phyloP scores from a whole-genome alignment of 371 early-diverging fungal genomes.

The Batkoa obscura region DNA sequence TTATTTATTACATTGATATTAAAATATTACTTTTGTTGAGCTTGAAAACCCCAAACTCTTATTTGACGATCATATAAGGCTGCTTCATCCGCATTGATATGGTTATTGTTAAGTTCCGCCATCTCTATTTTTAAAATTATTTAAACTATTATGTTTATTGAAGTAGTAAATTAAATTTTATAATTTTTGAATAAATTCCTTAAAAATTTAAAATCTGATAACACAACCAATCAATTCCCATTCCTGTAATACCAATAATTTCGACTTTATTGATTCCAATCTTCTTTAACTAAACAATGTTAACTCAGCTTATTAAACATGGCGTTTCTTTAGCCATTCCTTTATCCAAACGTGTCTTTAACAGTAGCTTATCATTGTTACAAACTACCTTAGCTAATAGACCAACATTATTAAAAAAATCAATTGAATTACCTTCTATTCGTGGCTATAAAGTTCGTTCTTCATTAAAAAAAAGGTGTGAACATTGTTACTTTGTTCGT shows the following conservation, averaged over 20 bases:
- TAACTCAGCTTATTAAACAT: no score
- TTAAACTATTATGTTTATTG: no score
- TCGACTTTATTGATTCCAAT: no score
- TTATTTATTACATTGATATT: neutral
- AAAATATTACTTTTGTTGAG: constrained; percentile 50
- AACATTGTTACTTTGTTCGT: constrained; percentile 55
- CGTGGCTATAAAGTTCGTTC: constrained; percentile 71
- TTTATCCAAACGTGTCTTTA: no score
- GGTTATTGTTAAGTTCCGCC: neutral
- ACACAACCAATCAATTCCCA: no score
- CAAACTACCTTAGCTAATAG: neutral
- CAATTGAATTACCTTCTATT: neutral
- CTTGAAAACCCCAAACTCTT: constrained; percentile 85
- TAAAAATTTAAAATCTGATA: no score
- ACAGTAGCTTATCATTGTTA: neutral
- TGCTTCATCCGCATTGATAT: constrained; percentile 43
- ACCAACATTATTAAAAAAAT: neutral
- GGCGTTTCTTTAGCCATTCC: no score
- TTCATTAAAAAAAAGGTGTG: constrained; percentile 64
- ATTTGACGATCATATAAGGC: constrained; percentile 90
- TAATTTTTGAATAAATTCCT: no score
- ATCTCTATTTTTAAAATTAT: neutral
- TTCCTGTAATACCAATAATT: no score
- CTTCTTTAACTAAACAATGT: no score
- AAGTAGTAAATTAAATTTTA: no score